A percentile compares a stretch with the other conserved stretches of the same genome.
These are phyloP conservation scores for Cordyceps fumosorosea DNA, from an alignment of 2,329 filamentous ascomycete genomes.

Conservation along the genomic window DNA sequence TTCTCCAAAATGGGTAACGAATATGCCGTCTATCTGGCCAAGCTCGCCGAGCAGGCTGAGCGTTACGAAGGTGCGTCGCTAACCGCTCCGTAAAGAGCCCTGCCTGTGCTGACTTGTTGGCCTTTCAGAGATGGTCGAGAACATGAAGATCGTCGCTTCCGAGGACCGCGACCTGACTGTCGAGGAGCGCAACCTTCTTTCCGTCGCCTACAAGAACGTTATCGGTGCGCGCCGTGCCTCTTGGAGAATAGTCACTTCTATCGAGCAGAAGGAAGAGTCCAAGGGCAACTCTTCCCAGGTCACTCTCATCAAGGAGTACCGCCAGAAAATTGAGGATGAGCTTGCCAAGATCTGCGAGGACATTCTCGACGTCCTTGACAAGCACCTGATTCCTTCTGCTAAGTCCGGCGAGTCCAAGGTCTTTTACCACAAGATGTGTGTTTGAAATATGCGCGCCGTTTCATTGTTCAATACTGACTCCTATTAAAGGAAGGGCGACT, in stretches of 20 bases:
- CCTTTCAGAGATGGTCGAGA: conserved; percentile 90
- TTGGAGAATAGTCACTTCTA: conserved; percentile 97
- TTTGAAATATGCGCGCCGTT: not conserved
- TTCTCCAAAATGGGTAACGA: conserved; percentile 89
- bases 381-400: conserved; percentile 89
- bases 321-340: conserved; percentile 95
- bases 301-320: conserved; percentile 91
- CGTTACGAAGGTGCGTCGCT: conserved; percentile 86
- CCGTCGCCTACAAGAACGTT: conserved; percentile 98
- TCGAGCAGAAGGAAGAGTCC: conserved; percentile 99
- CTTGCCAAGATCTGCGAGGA: conserved; percentile 97
- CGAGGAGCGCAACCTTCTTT: conserved; percentile 95
- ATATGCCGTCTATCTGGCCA: conserved; percentile 98
- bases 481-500: conserved; percentile 85
- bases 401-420: conserved; percentile 97
- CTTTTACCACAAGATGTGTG: conserved; percentile 98
- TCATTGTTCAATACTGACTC: not conserved
- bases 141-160: conserved; percentile 97
- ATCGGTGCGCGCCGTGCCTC: conserved; percentile 94
- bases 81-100: conserved; percentile 1
- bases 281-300: conserved; percentile 95
- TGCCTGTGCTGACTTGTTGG: conserved; percentile 20
- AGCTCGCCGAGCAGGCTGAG: conserved; percentile 99
- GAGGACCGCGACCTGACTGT: conserved; percentile 78
- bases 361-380: conserved; percentile 88